Percentiles rank a stretch among this genome's conserved stretches.
phyloP scores from a whole-genome alignment of 495 filamentous ascomycete species.

The Podospora pseudopauciseta region DNA sequence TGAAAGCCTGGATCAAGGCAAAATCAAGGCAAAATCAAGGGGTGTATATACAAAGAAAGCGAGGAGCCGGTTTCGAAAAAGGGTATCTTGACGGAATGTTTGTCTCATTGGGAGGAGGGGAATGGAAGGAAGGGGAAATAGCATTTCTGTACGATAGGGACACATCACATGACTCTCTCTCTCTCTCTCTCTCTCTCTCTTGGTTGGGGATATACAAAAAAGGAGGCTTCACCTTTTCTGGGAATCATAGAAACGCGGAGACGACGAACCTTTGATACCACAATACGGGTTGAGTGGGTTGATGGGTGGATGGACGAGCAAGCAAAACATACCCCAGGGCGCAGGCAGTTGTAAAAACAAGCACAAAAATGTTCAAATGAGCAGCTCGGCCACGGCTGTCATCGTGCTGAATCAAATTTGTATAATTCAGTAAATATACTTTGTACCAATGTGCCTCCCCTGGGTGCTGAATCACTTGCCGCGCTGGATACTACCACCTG shows the following conservation, averaged over 20 bases:
- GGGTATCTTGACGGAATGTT: neutral
- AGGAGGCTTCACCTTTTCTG: neutral
- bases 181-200: neutral
- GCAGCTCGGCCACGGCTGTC: neutral
- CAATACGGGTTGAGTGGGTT: neutral
- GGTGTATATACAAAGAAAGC: neutral
- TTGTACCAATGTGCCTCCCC: neutral
- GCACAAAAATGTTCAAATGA: neutral
- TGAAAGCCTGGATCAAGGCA: constrained; percentile 15
- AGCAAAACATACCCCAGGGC: neutral
- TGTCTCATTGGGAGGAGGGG: neutral
- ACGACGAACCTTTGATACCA: neutral
- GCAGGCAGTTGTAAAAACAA: neutral
- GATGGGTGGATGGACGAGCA: neutral
- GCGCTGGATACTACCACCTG: neutral
- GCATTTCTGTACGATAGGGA: neutral
- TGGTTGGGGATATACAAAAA: neutral
- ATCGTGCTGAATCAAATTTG: neutral
- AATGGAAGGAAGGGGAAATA: too few relatives aligned
- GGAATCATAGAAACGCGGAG: neutral
- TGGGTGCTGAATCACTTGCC: neutral
- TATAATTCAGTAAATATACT: neutral
- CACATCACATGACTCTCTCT: neutral
- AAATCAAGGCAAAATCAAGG: neutral
- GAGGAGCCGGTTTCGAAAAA: neutral